Evolutionary conservation across 139 green algal genomes (phyloP).

Genomic region (Cymbomonas tetramitiformis): DNA sequence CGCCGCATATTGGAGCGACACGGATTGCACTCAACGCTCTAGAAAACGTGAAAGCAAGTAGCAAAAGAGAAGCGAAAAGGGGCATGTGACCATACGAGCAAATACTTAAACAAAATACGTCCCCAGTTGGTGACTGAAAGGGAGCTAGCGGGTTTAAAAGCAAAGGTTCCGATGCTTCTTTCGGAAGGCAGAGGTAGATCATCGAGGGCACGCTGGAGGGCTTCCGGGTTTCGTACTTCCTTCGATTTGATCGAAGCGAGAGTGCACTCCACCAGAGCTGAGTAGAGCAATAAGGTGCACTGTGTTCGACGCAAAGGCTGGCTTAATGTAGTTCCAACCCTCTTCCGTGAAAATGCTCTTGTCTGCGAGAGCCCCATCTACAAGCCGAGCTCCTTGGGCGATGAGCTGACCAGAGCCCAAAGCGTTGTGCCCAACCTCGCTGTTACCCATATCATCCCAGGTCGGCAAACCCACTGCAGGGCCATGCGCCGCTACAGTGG

Average conservation of each 20-base stretch:
- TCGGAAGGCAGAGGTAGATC: too few species aligned
- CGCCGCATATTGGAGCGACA: too few species aligned
- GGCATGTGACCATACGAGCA: too few species aligned
- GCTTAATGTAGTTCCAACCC: constrained; percentile 66
- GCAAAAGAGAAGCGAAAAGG: too few species aligned
- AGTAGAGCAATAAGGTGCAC: constrained; percentile 89
- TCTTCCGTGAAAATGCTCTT: constrained; percentile 56
- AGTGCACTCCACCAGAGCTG: constrained; percentile 84
- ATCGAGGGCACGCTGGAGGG: too few species aligned
- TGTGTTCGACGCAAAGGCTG: constrained; percentile 62
- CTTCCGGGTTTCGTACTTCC: too few species aligned
- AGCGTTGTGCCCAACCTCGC: constrained; percentile 84
- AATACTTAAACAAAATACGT: too few species aligned
- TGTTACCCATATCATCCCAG: constrained; percentile 88
- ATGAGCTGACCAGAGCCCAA: constrained; percentile 81
- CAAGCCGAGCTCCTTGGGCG: constrained; percentile 75
- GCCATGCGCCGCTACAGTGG: constrained; percentile 70
- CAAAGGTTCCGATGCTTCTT: too few species aligned
- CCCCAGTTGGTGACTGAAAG: too few species aligned
- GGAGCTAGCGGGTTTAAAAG: too few species aligned
- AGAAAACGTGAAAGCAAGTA: too few species aligned
- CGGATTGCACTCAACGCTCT: too few species aligned
- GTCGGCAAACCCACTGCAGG: constrained; percentile 76
- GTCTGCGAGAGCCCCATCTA: constrained; percentile 72
- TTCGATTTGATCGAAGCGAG: constrained; percentile 66